Percentiles rank a stretch among this genome's conserved stretches.
Evolutionary conservation across 257 asterid species (phyloP).

Genomic region (Capsicum pubescens): DNA sequence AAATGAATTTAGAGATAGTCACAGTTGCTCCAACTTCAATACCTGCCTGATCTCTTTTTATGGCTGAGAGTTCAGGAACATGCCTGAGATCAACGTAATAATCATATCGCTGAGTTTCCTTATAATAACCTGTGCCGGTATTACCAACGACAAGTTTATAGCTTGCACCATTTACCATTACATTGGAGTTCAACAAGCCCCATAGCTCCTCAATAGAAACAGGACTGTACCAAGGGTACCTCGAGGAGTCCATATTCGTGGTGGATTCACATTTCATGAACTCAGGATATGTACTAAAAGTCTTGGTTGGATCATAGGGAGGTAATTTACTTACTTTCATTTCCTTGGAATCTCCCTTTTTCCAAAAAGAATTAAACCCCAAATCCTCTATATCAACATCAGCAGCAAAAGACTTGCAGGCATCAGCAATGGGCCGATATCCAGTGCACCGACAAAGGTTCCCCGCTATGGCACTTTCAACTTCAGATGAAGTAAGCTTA

Average conservation of each 20-base stretch:
- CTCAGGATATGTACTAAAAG: slow-evolving; percentile 43
- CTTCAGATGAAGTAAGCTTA: slow-evolving; percentile 64
- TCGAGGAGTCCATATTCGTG: slow-evolving; percentile 47
- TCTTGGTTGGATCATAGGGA: slow-evolving; percentile 43
- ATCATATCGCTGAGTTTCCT: slow-evolving; percentile 50
- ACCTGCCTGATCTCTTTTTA: slow-evolving; percentile 46
- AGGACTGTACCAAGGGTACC: slow-evolving; percentile 67
- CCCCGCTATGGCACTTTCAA: slow-evolving; percentile 68
- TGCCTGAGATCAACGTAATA: slow-evolving; percentile 60
- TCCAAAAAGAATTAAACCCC: slow-evolving; percentile 72
- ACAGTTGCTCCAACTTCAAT: slow-evolving; percentile 71
- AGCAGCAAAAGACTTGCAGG: slow-evolving; percentile 71
- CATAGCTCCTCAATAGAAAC: slow-evolving; percentile 54
- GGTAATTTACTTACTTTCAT: slow-evolving; percentile 48
- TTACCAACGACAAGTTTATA: slow-evolving; percentile 69
- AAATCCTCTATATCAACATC: slow-evolving; percentile 76
- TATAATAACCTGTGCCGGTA: slow-evolving; percentile 69
- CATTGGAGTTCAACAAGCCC: slow-evolving; percentile 46
- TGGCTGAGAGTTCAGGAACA: slow-evolving; percentile 59
- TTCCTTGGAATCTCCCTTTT: slow-evolving; percentile 51
- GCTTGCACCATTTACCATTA: slow-evolving; percentile 34
- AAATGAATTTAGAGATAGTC: slow-evolving; percentile 59
- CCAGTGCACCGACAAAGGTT: slow-evolving; percentile 84
- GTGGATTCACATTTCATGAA: slow-evolving; percentile 38
- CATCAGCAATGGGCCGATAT: slow-evolving; percentile 80